A percentile compares a stretch with the other conserved stretches of the same genome.
phyloP scores from a whole-genome alignment of 1,284 basidiomycete species.

The Heterobasidion irregulare region DNA sequence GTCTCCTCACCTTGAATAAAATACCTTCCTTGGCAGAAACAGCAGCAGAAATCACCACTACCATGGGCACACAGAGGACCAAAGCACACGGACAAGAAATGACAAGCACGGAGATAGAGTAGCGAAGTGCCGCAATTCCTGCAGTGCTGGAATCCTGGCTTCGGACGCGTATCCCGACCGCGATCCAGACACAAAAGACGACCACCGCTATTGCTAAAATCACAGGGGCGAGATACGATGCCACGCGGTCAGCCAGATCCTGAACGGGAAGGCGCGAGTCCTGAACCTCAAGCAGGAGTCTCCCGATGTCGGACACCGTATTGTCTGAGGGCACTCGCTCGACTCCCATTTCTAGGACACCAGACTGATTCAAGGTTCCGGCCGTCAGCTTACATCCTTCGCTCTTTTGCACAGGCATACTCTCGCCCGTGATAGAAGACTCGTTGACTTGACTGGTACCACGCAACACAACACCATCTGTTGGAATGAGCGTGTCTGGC shows the following conservation, averaged over 20 bases:
- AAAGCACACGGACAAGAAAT: conserved; percentile 37
- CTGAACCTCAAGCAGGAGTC: conserved; percentile 29
- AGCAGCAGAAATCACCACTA: conserved; percentile 25
- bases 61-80: conserved; percentile 29
- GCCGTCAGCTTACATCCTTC: conserved; percentile 28
- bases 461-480: conserved; percentile 30
- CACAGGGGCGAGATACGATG: conserved; percentile 25
- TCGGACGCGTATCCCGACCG: conserved; percentile 23
- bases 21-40: conserved; percentile 25
- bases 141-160: conserved; percentile 18
- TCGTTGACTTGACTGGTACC: conserved; percentile 35
- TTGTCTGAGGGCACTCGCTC: conserved; percentile 32
- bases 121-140: conserved; percentile 25
- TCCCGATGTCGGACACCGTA: conserved; percentile 31
- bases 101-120: conserved; percentile 33
- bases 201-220: conserved; percentile 22
- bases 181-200: conserved; percentile 30
- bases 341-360: conserved; percentile 27
- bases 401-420: conserved; percentile 28
- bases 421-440: conserved; percentile 37
- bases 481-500: conserved; percentile 28
- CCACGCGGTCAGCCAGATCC: conserved; percentile 29
- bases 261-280: conserved; percentile 29
- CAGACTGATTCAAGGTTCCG: conserved; percentile 29
- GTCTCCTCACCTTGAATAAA: conserved; percentile 22